Evolutionary conservation across 176 grass and related monocot species (phyloP), one percentile per base, ranked within the genome.

Genomic region (Oryza officinalis): DNA sequence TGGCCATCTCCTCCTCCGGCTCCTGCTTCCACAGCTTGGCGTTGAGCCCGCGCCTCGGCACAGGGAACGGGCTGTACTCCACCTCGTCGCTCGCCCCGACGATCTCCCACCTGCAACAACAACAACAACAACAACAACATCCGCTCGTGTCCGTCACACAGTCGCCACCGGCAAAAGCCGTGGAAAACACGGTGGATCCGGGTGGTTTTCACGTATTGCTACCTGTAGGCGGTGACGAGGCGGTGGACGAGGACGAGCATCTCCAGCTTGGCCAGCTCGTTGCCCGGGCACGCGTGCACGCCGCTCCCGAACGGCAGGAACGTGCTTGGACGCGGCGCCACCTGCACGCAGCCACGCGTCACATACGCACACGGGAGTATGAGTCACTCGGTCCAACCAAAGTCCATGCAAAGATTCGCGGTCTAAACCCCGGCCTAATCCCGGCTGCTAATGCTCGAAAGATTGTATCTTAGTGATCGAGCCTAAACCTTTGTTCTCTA

Each of bases 41-140:
- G 26, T 23, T 64, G 27, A 97, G 85, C 0, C 95, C 95, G 17
- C 47, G 74, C 45, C 83, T 84, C 4, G 95, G 92, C 59, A 97
- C 86, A 2, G 92, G 95, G 87, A 97, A 97, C 52, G 95, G 95
- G 70, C 84, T 73, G 81, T 91, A 93, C 86, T 86, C 89, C 44
- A 91, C 79, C 72, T 86, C 88, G 54, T 86, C 84, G 41, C 72
- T 74, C 45, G 78, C 44, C 33, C 61, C 95, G 2, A 79, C 49
- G 4, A 92, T 70, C 66, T 97, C 78, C 86, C 86, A 94, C 79
- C 92, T 97, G 79, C 76, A 41, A 41, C 40, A 35, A 35, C 33
- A 41, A 41, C 40, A 35, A 35, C 33, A 41, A 41, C 40, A 10
- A 10, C 40, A 10, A 11, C 40, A 41, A 0, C 40, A 41, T 10